Base-by-base conservation (phyloP, 192 early-diverging fungal species). In the Coemansia sp. region DNA sequence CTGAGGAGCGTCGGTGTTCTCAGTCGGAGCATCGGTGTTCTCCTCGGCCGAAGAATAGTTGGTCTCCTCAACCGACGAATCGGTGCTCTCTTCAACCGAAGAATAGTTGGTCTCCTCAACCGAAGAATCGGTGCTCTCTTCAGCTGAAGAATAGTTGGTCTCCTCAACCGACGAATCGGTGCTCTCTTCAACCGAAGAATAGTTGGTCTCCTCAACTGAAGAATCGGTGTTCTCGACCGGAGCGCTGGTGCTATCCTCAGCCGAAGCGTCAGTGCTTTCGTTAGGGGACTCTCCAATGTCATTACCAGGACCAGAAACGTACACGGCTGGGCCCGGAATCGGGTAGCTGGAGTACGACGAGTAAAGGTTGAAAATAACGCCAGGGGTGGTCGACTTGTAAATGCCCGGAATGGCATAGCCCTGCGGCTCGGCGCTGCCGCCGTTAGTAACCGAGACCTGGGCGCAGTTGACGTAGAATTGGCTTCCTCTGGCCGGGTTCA, bases 401-500 rank as follows among this genome's bases (percentile, higher is more conserved):
- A 69, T 47, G 3, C 62, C 62, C 3, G 66, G 61, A 23, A 74
- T 64, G 4, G 66, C 24, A 9, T 55, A 64, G 3, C 67, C 61
- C 20, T 64, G 27, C 2, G 72, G 72, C 22, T 29, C 56, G 10
- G 58, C 61, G 47, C 19, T 22, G 13, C 67, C 68, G 1, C 62
- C 73, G 7, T 62, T 62, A 24, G 27, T 57, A 3, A 74, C 66
- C 4, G 58, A 35, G 4, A 74, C 37, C 37, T 74, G 73, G 0
- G 50, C 68, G 27, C 73, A 74, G 58, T 74, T 74, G 1, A 63
- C 50, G 38, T 74, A 74, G 48, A 64, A 69, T 62, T 74, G 71
- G 0, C 56, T 61, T 12, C 49, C 65, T 12, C 60, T 43, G 3
- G 19, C 43, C 18, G 66, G 38, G 22, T 68, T 68, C 23, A 51